phyloP scores from a whole-genome alignment of 805 yeast species.

The Candida broadrunensis region DNA sequence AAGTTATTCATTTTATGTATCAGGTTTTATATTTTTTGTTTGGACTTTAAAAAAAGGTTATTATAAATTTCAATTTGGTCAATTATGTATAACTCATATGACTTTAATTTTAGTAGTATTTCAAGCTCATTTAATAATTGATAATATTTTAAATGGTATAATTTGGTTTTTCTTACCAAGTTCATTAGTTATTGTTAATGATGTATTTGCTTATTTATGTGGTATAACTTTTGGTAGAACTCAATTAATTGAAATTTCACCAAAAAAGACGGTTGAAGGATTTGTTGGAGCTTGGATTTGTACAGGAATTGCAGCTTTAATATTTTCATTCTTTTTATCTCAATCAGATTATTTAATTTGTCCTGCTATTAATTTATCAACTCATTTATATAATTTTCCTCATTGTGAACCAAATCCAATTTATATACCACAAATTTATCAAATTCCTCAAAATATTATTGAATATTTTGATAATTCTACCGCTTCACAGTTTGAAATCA shows the following conservation, averaged over 20 bases:
- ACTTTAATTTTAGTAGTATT: slow-evolving; percentile 83
- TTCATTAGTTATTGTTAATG: slow-evolving; percentile 88
- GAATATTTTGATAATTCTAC: slow-evolving; percentile 20
- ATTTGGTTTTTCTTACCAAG: slow-evolving; percentile 95
- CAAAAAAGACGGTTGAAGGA: slow-evolving; percentile 97
- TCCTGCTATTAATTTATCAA: slow-evolving; percentile 70
- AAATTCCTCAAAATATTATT: slow-evolving; percentile 67
- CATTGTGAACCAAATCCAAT: slow-evolving; percentile 85
- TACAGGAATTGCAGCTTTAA: slow-evolving; percentile 71
- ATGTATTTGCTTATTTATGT: slow-evolving; percentile 93
- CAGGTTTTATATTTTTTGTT: slow-evolving; percentile 89
- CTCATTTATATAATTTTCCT: slow-evolving; percentile 59
- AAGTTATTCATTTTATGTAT: slow-evolving; percentile 76
- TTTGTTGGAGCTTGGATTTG: slow-evolving; percentile 97
- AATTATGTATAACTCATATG: slow-evolving; percentile 92
- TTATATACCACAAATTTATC: slow-evolving; percentile 76
- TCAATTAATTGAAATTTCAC: slow-evolving; percentile 88
- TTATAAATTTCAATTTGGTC: slow-evolving; percentile 89
- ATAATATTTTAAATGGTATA: slow-evolving; percentile 83
- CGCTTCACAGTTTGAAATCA: slow-evolving; percentile 31
- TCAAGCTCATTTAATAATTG: slow-evolving; percentile 91
- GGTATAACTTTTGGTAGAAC: slow-evolving; percentile 96
- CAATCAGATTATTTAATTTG: slow-evolving; percentile 78
- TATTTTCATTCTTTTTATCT: slow-evolving; percentile 62
- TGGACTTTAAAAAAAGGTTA: slow-evolving; percentile 85